Conservation (phyloP, 768 basidiomycete species). For the Clavaria fumosa region DNA sequence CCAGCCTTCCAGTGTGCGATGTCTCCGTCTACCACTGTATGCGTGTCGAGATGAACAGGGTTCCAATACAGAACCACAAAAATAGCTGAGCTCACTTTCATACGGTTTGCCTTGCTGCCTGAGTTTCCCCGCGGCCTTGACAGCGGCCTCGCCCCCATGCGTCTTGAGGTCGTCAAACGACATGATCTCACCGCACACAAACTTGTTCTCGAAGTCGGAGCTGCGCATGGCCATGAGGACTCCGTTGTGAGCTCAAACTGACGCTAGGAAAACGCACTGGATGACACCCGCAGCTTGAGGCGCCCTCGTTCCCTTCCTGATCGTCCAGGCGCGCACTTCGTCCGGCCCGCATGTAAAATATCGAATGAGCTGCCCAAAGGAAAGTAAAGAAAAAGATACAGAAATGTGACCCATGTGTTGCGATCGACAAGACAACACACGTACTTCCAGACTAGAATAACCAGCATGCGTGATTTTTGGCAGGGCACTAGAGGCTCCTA, state of each 20-base stretch:
- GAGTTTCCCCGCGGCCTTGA: constrained; percentile 91
- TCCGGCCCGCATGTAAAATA: constrained; percentile 97
- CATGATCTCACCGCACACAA: constrained; percentile 97
- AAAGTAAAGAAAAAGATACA: too few relatives aligned
- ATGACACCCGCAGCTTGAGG: constrained; percentile 98
- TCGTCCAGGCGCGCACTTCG: constrained; percentile 97
- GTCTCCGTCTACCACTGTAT: constrained; percentile 69
- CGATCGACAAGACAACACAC: constrained; percentile 13
- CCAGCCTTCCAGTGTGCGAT: constrained; percentile 90
- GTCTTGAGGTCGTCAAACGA: constrained; percentile 79
- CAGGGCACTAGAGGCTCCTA: constrained; percentile 61
- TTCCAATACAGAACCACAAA: constrained; percentile 2
- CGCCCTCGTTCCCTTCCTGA: constrained; percentile 84
- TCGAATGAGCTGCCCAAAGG: constrained; percentile 65
- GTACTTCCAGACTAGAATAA: constrained; percentile 70
- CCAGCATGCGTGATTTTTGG: constrained; percentile 94
- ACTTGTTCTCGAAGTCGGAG: constrained; percentile 96
- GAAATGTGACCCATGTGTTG: constrained; percentile 2
- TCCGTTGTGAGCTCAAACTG: neutral
- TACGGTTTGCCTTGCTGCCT: constrained; percentile 96
- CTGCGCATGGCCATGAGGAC: constrained; percentile 21
- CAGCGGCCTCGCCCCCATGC: constrained; percentile 76
- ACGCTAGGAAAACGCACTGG: constrained; percentile 41
- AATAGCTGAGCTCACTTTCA: constrained; percentile 47
- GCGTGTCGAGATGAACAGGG: constrained; percentile 4